Percentiles rank a stretch among this genome's conserved stretches.
phyloP scores from a whole-genome alignment of 495 filamentous ascomycete genomes.

The Aspergillus hancockii region DNA sequence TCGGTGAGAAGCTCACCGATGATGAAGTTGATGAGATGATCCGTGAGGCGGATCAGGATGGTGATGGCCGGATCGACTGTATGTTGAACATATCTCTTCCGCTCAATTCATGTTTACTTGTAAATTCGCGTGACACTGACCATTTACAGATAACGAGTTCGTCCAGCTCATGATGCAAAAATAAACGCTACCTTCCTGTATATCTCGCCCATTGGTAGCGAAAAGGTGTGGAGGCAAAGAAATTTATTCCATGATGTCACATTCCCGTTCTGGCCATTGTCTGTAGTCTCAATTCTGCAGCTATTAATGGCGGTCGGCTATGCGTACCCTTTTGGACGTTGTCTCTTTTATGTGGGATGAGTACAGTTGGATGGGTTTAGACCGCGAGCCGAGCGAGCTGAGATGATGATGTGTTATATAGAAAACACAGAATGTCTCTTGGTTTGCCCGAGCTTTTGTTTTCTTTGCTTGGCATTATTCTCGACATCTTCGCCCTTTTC shows the following conservation, averaged over 20 bases:
- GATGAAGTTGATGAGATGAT: conserved; percentile 99
- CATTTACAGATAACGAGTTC: conserved; percentile 91
- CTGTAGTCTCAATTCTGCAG: conserved; percentile 36
- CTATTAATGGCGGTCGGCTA: conserved; percentile 30
- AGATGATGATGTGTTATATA: conserved; percentile 6
- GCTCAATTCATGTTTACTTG: background rate
- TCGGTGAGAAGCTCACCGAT: conserved; percentile 98
- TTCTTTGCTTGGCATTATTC: conserved; percentile 3
- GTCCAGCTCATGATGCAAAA: conserved; percentile 99
- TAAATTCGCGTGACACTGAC: conserved; percentile 9
- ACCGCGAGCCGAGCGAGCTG: conserved; percentile 11
- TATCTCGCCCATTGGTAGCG: conserved; percentile 35
- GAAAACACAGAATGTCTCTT: conserved; percentile 5
- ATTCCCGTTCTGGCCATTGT: conserved; percentile 30
- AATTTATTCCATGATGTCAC: conserved; percentile 18
- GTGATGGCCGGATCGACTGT: conserved; percentile 98
- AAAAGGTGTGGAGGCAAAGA: conserved; percentile 24
- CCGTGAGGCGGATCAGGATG: conserved; percentile 97
- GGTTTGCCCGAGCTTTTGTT: conserved; percentile 1
- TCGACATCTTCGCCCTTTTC: background rate
- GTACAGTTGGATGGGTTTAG: conserved; percentile 14
- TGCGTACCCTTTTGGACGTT: conserved; percentile 33
- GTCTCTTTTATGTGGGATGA: conserved; percentile 13
- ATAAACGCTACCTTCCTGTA: conserved; percentile 52
- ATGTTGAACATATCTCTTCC: conserved; percentile 23